phyloP scores from a whole-genome alignment of 768 basidiomycete genomes.

The Naganishia kalamii region DNA sequence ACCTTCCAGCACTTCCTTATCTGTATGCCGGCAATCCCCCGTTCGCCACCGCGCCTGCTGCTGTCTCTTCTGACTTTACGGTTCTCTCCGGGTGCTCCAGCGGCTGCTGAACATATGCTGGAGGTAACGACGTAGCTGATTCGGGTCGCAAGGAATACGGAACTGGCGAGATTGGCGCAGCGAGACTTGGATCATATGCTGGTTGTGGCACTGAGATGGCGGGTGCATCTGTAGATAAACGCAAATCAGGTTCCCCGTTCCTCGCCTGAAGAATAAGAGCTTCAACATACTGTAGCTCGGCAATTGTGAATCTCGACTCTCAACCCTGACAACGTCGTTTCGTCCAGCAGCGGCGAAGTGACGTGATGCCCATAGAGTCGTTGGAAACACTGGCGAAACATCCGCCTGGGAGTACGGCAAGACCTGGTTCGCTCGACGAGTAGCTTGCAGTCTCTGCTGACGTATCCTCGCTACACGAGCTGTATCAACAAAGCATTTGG shows the following conservation, averaged over 20 bases:
- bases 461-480: constrained; percentile 2
- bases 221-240: not conserved
- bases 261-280: no score
- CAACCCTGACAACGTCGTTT: not conserved
- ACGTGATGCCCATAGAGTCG: not conserved
- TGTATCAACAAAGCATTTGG: not conserved
- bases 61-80: not conserved
- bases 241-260: not conserved
- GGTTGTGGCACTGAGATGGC: not conserved
- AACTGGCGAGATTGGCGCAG: not conserved
- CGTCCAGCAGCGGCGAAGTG: not conserved
- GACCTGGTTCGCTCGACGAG: not conserved
- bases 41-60: no score
- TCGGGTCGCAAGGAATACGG: not conserved
- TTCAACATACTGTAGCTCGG: constrained; percentile 4
- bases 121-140: constrained; percentile 1
- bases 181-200: not conserved
- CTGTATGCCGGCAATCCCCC: not conserved
- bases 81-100: not conserved
- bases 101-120: not conserved
- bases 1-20: no score
- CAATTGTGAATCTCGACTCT: not conserved
- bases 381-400: constrained; percentile 1
- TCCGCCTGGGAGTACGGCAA: not conserved
- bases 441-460: constrained; percentile 2